These are phyloP conservation scores for Mycosphaerella sp. DNA, from an alignment of 2,329 filamentous ascomycete genomes.

Conservation along the genomic window DNA sequence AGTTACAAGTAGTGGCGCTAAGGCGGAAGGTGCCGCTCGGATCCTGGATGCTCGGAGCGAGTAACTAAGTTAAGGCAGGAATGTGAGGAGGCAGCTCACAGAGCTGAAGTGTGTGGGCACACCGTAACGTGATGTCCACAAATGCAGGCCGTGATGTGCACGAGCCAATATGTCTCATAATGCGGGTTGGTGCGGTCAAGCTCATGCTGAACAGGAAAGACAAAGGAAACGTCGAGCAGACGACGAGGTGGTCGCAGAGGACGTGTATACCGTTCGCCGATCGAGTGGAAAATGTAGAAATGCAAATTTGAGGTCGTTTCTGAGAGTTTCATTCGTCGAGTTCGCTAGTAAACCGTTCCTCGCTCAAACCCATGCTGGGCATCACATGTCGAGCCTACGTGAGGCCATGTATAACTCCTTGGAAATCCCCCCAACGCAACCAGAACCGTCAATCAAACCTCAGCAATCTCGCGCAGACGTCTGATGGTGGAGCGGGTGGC, in stretches of 20 bases:
- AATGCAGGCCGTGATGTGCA: not conserved
- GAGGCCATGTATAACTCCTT: constrained; percentile 25
- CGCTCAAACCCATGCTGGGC: constrained; percentile 14
- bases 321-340: constrained; percentile 25
- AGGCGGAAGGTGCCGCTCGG: not conserved
- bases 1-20: not conserved
- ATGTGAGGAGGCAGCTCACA: not conserved
- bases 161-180: not conserved
- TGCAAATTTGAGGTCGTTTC: constrained; percentile 16
- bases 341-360: constrained; percentile 24
- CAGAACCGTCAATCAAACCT: constrained; percentile 59
- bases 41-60: not conserved
- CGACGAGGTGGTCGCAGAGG: not conserved
- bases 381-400: constrained; percentile 18
- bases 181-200: not conserved
- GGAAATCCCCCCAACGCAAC: constrained; percentile 26
- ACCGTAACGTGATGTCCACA: not conserved
- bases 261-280: constrained; percentile 7
- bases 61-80: constrained; percentile 1
- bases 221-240: constrained; percentile 8
- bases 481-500: constrained; percentile 94
- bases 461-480: constrained; percentile 93
- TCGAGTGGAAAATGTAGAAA: constrained; percentile 3
- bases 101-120: not conserved
- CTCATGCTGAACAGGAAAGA: constrained; percentile 1